phyloP scores from a whole-genome alignment of 176 grass and related monocot species.

The Oryza rufipogon region DNA sequence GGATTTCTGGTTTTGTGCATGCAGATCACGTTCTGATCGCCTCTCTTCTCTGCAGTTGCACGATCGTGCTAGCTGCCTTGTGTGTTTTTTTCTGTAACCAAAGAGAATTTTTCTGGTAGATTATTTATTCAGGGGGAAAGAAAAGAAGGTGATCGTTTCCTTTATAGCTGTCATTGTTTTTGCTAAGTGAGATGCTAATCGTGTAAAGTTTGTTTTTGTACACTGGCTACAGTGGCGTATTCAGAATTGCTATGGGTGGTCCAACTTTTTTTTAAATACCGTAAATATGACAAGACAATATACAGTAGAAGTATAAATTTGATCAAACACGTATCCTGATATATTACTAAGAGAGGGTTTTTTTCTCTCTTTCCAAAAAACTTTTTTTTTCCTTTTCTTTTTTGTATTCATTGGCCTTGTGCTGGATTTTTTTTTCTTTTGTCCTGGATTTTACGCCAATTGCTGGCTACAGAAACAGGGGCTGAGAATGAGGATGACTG shows the following conservation, averaged over 20 bases:
- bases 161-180: not conserved
- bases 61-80: not conserved
- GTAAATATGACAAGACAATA: too few species aligned
- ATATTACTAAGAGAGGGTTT: too few species aligned
- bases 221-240: too few species aligned
- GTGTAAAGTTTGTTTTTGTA: not conserved
- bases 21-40: not conserved
- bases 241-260: too few species aligned
- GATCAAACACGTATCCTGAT: too few species aligned
- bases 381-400: too few species aligned
- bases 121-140: not conserved
- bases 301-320: too few species aligned
- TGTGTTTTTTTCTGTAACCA: not conserved
- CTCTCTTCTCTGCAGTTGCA: not conserved
- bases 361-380: too few species aligned
- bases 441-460: too few species aligned
- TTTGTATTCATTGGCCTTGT: too few species aligned
- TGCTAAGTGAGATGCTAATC: not conserved
- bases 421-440: too few species aligned
- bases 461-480: not conserved
- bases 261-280: too few species aligned
- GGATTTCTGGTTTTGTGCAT: slow-evolving; percentile 18
- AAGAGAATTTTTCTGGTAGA: not conserved
- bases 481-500: not conserved
- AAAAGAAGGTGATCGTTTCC: not conserved